phyloP scores from a whole-genome alignment of 2,329 filamentous ascomycete species.

The Apiospora kogelbergensis region DNA sequence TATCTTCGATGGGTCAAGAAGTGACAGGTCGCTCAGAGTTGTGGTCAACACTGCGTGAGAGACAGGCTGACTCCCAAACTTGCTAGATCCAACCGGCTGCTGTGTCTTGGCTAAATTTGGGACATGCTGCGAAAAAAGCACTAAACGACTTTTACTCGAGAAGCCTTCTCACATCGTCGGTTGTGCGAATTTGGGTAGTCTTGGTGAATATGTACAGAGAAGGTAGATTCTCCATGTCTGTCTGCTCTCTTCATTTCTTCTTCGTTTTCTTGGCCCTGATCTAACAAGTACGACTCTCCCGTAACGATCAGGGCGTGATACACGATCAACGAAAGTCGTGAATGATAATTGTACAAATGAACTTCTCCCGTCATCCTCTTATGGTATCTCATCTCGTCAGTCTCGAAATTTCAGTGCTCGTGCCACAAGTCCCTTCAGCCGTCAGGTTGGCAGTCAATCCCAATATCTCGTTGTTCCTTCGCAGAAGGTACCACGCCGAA shows the following conservation, averaged over 20 bases:
- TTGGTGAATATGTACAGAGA: background rate
- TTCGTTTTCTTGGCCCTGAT: background rate
- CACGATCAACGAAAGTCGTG: slow-evolving; percentile 10
- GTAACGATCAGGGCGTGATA: background rate
- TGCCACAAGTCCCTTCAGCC: background rate
- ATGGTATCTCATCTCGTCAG: slow-evolving; percentile 2
- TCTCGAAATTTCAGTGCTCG: background rate
- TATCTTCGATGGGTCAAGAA: background rate
- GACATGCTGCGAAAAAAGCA: background rate
- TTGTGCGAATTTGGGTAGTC: background rate
- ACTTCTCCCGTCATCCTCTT: background rate
- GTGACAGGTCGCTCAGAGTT: background rate
- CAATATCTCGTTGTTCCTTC: background rate
- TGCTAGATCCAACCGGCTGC: background rate
- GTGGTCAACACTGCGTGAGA: background rate
- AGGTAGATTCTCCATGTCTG: background rate
- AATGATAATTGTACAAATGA: slow-evolving; percentile 8
- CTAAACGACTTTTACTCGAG: background rate
- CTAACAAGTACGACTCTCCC: background rate
- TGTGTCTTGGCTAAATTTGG: background rate
- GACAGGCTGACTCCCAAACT: background rate
- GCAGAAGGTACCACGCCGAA: background rate
- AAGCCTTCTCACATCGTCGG: background rate
- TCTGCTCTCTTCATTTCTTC: background rate
- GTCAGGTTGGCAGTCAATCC: background rate